Evolutionary conservation across 208 protist genomes (phyloP), one percentile per base, ranked within the genome.

Genomic region (Leishmania martiniquensis): DNA sequence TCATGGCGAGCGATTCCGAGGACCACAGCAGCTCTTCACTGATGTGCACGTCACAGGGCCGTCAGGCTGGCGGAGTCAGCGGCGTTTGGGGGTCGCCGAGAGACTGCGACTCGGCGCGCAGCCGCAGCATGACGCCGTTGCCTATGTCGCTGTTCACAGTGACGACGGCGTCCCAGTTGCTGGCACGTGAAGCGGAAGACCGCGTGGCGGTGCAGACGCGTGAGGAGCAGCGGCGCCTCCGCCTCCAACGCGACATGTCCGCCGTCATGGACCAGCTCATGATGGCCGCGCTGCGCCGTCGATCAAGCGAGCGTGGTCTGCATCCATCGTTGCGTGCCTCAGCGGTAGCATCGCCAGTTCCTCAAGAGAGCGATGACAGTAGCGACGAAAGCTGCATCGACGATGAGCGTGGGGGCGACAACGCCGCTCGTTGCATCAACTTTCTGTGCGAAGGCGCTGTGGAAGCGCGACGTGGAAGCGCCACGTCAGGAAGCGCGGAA

Each of bases 311-410:
- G 59, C 76, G 76, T 42, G 76, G 76, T 45, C 42, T 80, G 32
- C 76, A 80, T 51, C 68, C 76, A 9, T 80, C 76, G 4, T 39
- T 80, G 54, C 76, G 76, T 39, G 10, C 68, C 42, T 80, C 76
- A 22, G 29, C 49, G 9, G 68, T 60, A n/a, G 45, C 76, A 22
- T 75, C 69, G 49, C 76, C 55, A 0, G 32, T 75, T 32, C 39
- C 25, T 2, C 47, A n/a, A 1, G 47, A 67, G 10, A 25, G 49
- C 12, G 51, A 20, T 1, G 65, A 62, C 42, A 63, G 39, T 29
- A 44, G 68, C 55, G 69, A 52, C 65, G 49, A 4, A 37, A 69
- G 45, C 29, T 39, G 25, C 57, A 5, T 4, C 57, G n/a, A 5
- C 25, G 2, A 13, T 51, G 7, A 17, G 47, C 47, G 15, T 51